These are phyloP conservation scores for Chalaropsis thielavioides DNA, from an alignment of 2,329 filamentous ascomycete genomes.

Conservation along the genomic window DNA sequence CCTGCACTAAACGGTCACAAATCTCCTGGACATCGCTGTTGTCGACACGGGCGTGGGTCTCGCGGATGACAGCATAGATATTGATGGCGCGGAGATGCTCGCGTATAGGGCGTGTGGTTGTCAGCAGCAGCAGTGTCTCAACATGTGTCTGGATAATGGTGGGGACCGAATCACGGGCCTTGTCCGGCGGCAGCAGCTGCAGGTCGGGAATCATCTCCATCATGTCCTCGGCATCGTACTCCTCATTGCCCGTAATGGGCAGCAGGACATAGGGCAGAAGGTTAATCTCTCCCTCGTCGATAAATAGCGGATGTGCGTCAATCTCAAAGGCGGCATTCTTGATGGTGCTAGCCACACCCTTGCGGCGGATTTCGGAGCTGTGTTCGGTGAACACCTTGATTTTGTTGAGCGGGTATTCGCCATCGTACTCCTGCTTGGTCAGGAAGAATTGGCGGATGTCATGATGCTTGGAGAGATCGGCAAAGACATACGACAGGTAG, in stretches of 20 bases:
- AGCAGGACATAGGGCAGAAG: slow-evolving; percentile 79
- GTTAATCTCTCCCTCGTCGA: slow-evolving; percentile 59
- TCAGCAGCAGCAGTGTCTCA: slow-evolving; percentile 73
- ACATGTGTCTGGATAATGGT: slow-evolving; percentile 74
- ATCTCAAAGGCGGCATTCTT: slow-evolving; percentile 88
- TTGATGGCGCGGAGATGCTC: slow-evolving; percentile 61
- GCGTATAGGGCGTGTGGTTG: slow-evolving; percentile 60
- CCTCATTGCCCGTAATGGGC: slow-evolving; percentile 75
- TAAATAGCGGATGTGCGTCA: slow-evolving; percentile 52
- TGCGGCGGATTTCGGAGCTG: slow-evolving; percentile 63
- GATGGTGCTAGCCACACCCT: slow-evolving; percentile 90
- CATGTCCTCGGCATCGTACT: slow-evolving; percentile 75
- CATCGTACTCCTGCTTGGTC: slow-evolving; percentile 59
- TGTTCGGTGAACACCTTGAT: slow-evolving; percentile 91
- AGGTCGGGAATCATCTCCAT: slow-evolving; percentile 78
- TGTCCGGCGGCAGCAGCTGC: slow-evolving; percentile 79
- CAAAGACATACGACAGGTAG: slow-evolving; percentile 87
- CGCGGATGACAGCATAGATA: slow-evolving; percentile 79
- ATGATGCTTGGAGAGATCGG: slow-evolving; percentile 73
- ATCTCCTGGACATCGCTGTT: slow-evolving; percentile 70
- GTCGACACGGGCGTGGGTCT: slow-evolving; percentile 64
- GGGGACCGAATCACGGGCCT: slow-evolving; percentile 63
- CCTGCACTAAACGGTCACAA: slow-evolving; percentile 79
- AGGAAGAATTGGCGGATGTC: slow-evolving; percentile 64
- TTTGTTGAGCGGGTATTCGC: slow-evolving; percentile 78